phyloP scores from a whole-genome alignment of 2,329 filamentous ascomycete species.

The Bisporella sp. region DNA sequence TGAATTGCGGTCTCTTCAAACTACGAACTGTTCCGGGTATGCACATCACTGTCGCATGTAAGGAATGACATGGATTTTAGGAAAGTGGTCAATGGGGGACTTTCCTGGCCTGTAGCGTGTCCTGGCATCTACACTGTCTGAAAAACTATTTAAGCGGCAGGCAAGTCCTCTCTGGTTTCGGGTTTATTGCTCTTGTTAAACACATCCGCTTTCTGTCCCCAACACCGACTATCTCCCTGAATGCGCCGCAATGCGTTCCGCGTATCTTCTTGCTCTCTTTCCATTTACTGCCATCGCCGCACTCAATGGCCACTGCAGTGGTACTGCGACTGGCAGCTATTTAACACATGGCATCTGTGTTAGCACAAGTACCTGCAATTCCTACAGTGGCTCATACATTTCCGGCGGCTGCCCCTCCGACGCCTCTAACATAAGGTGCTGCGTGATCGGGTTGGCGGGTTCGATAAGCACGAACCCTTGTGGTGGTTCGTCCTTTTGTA shows the following conservation, averaged over 20 bases:
- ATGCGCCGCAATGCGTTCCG: background rate
- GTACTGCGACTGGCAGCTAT: background rate
- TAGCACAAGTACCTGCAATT: background rate
- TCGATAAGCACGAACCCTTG: background rate
- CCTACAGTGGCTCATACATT: background rate
- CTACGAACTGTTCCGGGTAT: no score
- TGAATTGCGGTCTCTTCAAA: no score
- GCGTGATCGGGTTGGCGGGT: background rate
- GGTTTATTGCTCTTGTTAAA: background rate
- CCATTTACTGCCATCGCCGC: background rate
- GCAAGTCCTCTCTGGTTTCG: no score
- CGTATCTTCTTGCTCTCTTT: background rate
- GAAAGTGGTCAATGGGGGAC: no score
- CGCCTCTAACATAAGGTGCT: background rate
- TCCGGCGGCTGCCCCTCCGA: background rate
- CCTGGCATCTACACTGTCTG: no score
- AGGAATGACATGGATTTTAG: no score
- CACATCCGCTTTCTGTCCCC: background rate
- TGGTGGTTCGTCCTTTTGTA: background rate
- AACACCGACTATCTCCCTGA: background rate
- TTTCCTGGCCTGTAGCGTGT: no score
- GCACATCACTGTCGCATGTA: no score
- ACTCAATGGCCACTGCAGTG: background rate
- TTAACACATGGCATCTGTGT: background rate
- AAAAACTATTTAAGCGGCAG: no score